phyloP scores from a whole-genome alignment of 768 basidiomycete species.

The Agaricus sinodeliciosus region DNA sequence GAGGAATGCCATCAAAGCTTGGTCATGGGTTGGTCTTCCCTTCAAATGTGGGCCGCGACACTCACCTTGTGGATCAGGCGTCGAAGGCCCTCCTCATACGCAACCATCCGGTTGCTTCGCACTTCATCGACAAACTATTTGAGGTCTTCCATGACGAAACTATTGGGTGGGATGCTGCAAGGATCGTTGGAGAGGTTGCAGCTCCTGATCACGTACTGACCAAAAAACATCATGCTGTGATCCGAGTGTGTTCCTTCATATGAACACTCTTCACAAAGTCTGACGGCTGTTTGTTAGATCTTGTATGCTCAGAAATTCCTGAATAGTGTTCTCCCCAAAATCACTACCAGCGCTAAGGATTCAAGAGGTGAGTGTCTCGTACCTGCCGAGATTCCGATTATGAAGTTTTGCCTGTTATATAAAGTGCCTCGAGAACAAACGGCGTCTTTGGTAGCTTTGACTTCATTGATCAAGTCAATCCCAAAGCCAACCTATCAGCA shows the following conservation, averaged over 20 bases:
- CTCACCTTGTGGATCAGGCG: constrained; percentile 38
- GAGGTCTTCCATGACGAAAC: constrained; percentile 58
- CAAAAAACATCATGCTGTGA: constrained; percentile 70
- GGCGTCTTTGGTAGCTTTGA: constrained; percentile 77
- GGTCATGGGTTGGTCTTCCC: constrained; percentile 54
- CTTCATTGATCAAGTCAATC: constrained; percentile 71
- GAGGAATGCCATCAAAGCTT: constrained; percentile 45
- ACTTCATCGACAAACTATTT: constrained; percentile 60
- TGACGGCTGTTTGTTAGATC: constrained; percentile 36
- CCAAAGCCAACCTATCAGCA: constrained; percentile 70
- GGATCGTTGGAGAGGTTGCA: constrained; percentile 62
- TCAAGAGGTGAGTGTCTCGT: constrained; percentile 36
- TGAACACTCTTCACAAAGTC: not conserved
- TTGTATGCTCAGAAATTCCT: constrained; percentile 75
- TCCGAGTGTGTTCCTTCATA: constrained; percentile 49
- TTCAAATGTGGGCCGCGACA: not conserved
- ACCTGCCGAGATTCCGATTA: not conserved
- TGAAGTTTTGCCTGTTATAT: not conserved
- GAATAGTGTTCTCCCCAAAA: constrained; percentile 60
- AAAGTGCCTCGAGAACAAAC: constrained; percentile 49
- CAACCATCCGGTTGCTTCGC: constrained; percentile 51
- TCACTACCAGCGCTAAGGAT: constrained; percentile 62
- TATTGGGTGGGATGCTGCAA: constrained; percentile 70
- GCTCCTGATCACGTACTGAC: constrained; percentile 57
- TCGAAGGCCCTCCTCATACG: constrained; percentile 75